Conservation (phyloP, 2,329 filamentous ascomycete species). For the Claviceps africana region DNA sequence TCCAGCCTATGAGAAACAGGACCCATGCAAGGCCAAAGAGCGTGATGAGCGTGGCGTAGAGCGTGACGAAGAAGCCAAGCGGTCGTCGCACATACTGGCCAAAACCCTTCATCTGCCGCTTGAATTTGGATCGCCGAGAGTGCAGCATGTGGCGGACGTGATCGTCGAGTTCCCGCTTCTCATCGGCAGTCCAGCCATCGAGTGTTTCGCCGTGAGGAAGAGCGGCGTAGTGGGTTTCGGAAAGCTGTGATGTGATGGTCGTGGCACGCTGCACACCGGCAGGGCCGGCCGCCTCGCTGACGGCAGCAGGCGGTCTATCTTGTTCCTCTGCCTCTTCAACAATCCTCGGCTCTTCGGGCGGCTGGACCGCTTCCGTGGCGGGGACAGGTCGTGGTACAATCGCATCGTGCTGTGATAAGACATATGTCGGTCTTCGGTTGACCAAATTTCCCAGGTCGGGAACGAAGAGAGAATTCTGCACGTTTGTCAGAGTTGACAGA, state of each 20-base stretch:
- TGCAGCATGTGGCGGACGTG: conserved; percentile 81
- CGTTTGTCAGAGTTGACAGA: conserved; percentile 71
- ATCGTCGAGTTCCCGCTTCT: conserved; percentile 67
- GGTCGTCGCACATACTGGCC: conserved; percentile 64
- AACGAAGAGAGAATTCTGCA: conserved; percentile 80
- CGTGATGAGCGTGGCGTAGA: conserved; percentile 73
- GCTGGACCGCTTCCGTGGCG: neutral
- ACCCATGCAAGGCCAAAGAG: conserved; percentile 81
- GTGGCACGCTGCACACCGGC: conserved; percentile 24
- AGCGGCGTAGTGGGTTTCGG: conserved; percentile 62
- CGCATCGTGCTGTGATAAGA: conserved; percentile 36
- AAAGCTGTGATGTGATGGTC: conserved; percentile 55
- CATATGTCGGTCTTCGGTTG: conserved; percentile 69
- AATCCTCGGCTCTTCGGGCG: conserved; percentile 9
- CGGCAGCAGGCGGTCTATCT: conserved; percentile 6
- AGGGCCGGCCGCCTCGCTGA: conserved; percentile 9
- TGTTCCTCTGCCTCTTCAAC: neutral
- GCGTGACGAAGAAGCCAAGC: conserved; percentile 67
- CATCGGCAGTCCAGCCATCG: conserved; percentile 60
- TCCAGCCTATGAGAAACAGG: conserved; percentile 82
- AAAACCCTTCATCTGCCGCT: conserved; percentile 66
- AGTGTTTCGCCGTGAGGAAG: conserved; percentile 60
- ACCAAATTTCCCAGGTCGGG: conserved; percentile 64
- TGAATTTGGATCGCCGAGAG: conserved; percentile 65
- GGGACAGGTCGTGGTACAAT: neutral